Evolutionary conservation across 495 filamentous ascomycete genomes (phyloP).

Genomic region (Cercophora samala): DNA sequence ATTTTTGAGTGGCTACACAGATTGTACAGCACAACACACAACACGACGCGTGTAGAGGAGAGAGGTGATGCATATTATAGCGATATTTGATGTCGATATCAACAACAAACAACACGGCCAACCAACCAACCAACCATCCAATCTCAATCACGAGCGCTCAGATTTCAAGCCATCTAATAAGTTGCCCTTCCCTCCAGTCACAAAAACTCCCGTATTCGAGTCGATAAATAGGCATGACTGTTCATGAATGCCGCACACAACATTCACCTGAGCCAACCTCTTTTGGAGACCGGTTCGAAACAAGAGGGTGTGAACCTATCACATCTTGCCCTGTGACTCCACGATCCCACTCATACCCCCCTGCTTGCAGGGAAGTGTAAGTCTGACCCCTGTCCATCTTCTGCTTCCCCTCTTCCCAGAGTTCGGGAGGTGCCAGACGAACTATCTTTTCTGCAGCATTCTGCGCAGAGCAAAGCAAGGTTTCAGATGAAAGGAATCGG

Average conservation of each 20-base stretch:
- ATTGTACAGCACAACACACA: background rate
- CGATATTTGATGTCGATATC: background rate
- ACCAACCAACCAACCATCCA: background rate
- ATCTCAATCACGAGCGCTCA: background rate
- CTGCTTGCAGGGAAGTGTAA: background rate
- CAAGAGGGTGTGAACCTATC: conserved; percentile 11
- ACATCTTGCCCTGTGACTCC: background rate
- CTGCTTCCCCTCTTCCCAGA: background rate
- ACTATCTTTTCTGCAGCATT: background rate
- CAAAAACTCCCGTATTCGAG: background rate
- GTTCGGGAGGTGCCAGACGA: background rate
- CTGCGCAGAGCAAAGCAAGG: background rate
- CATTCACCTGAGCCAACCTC: background rate
- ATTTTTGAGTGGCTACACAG: background rate
- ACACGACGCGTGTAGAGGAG: background rate
- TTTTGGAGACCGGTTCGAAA: background rate
- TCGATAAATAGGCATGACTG: background rate
- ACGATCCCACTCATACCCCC: background rate
- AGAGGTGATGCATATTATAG: background rate
- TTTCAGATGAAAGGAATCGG: background rate
- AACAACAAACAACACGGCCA: background rate
- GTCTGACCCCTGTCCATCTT: background rate
- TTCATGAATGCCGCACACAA: background rate
- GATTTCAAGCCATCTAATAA: background rate
- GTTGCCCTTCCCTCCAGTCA: background rate